Conservation (phyloP, 768 basidiomycete species). For the Suillus clintonianus region DNA sequence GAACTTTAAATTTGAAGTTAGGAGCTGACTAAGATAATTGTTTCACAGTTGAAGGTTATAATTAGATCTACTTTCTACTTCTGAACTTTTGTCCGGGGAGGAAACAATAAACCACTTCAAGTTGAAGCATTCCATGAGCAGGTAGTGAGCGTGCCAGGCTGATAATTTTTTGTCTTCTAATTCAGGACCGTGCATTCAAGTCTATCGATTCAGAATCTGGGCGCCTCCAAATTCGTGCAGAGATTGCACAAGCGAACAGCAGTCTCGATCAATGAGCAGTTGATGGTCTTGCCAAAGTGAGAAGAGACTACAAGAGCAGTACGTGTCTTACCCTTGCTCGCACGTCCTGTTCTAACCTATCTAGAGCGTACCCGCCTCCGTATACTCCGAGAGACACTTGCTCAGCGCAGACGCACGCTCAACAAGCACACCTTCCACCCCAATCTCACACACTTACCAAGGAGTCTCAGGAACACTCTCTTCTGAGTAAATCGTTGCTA, state of each 20-base stretch:
- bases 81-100: no score
- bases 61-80: no score
- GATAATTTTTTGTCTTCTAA: no score
- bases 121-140: no score
- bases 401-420: conserved; percentile 66
- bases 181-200: no score
- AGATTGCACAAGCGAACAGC: conserved; percentile 46
- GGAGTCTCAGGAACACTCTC: conserved; percentile 49
- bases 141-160: no score
- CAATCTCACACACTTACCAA: conserved; percentile 30
- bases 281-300: conserved; percentile 47
- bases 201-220: conserved; percentile 44
- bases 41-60: no score
- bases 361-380: conserved; percentile 67
- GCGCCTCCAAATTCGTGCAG: conserved; percentile 50
- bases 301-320: conserved; percentile 67
- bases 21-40: no score
- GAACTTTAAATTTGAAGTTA: no score
- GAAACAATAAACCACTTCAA: no score
- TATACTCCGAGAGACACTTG: conserved; percentile 57
- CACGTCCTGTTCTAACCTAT: not conserved
- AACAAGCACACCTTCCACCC: conserved; percentile 52
- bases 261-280: conserved; percentile 54
- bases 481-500: conserved; percentile 58
- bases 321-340: conserved; percentile 21